Conservation (phyloP, 768 basidiomycete species). For the Ephemerocybe angulata region DNA sequence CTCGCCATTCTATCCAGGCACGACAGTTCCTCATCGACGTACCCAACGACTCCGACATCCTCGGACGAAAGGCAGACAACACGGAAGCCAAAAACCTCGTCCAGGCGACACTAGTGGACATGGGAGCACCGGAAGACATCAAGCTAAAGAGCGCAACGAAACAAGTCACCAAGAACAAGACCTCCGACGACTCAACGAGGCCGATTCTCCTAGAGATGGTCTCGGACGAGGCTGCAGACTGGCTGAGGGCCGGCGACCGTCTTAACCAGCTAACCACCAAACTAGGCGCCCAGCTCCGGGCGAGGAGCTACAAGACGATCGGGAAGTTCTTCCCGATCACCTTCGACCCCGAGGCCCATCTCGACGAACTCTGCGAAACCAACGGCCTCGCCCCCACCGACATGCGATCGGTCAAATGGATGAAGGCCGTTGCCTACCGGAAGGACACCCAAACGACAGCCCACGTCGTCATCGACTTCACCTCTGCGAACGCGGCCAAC, state of each 20-base stretch:
- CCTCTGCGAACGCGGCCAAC: slow-evolving; percentile 13
- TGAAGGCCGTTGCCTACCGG: not conserved
- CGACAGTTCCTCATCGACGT: no score
- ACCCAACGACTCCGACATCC: not conserved
- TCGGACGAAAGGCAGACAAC: not conserved
- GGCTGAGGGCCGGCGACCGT: not conserved
- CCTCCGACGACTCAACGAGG: no score
- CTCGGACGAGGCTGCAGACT: not conserved
- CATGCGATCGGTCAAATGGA: not conserved
- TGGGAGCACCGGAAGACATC: not conserved
- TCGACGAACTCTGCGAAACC: not conserved
- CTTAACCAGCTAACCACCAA: not conserved
- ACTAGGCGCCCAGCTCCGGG: not conserved
- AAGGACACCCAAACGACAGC: slow-evolving; percentile 1
- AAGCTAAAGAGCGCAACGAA: no score
- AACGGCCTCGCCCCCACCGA: not conserved
- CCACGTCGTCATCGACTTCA: slow-evolving; percentile 11
- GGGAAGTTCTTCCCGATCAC: not conserved
- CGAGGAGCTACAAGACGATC: not conserved
- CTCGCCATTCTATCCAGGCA: no score
- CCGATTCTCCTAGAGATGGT: not conserved
- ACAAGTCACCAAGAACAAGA: no score
- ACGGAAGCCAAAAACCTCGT: not conserved
- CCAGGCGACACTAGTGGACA: not conserved
- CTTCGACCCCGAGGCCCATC: not conserved